Evolutionary conservation across 306 rosid species (phyloP), one percentile per base, ranked within the genome.

Genomic region (Pueraria montana): DNA sequence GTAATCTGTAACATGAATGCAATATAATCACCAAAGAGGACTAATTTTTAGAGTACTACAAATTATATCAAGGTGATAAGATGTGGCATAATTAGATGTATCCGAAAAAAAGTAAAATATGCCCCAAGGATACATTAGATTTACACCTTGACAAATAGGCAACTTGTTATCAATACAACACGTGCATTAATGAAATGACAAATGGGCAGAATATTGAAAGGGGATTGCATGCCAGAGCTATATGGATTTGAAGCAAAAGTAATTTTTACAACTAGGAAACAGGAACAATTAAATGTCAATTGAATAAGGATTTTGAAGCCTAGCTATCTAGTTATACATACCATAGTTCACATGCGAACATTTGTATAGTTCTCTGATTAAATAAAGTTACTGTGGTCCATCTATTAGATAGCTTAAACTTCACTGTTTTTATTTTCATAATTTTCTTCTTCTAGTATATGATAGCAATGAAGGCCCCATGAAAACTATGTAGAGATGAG

Each of bases 171-270:
- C 63, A 46, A 46, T 32, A 62, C 30, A 30, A 64, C 46, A 52
- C 40, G 64, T 61, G 69, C 66, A 59, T 94, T 30, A 95, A 94
- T 76, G 87, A 90, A 80, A 78, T 90, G 23, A 17, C 88, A 2
- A 89, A 88, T 38, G 94, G 94, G 6, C 48, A 48, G 43, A 90
- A 88, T 17, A 84, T 94, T 52, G 97, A 92, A 17, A 80, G 88
- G 23, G 92, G 83, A 36, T 83, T 91, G 85, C 23, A 27, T 27
- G 32, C 32, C 32, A 27, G 3, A 3, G 32, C 32, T 27, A 36
- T 36, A 36, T 36, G 40, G 40, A 36, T 36, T 6, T 36, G 32
- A 27, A 27, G 32, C 32, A 27, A 27, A 27, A 27, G 32, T 46
- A 46, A 46, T 50, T 17, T 53, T 34, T 64, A 40, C 48, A n/a